Evolutionary conservation across 2,329 filamentous ascomycete genomes (phyloP).

Genomic region (Thyridium curvatum): DNA sequence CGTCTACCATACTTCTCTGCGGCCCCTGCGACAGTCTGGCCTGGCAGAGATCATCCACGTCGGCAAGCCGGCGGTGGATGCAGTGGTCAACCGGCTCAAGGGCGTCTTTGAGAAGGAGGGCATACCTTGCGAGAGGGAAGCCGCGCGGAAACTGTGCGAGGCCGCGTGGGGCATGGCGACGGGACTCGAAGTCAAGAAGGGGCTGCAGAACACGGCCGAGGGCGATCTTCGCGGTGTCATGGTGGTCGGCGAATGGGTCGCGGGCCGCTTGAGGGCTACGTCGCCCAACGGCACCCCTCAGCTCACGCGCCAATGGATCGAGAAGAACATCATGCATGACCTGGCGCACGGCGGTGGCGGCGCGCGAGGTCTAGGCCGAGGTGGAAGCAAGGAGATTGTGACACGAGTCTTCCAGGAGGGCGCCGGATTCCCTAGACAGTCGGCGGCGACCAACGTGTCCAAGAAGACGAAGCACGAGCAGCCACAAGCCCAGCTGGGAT

Average conservation of each 20-base stretch:
- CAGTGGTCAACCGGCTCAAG: slow-evolving; percentile 76
- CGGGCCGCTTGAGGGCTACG: slow-evolving; percentile 56
- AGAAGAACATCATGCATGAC: slow-evolving; percentile 62
- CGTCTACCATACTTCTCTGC: slow-evolving; percentile 83
- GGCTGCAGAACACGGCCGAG: slow-evolving; percentile 61
- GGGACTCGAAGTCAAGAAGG: slow-evolving; percentile 62
- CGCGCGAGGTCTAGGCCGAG: slow-evolving; percentile 64
- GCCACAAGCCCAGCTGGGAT: slow-evolving; percentile 56
- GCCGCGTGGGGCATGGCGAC: slow-evolving; percentile 73
- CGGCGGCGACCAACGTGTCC: slow-evolving; percentile 18
- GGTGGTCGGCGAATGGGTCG: slow-evolving; percentile 85
- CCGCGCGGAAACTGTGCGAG: slow-evolving; percentile 77
- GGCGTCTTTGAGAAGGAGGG: slow-evolving; percentile 83
- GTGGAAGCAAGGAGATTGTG: slow-evolving; percentile 68
- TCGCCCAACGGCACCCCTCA: slow-evolving; percentile 28
- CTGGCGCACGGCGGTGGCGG: slow-evolving; percentile 66
- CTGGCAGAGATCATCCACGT: slow-evolving; percentile 89
- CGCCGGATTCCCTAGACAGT: slow-evolving; percentile 65
- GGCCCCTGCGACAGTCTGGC: slow-evolving; percentile 76
- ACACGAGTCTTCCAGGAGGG: slow-evolving; percentile 73
- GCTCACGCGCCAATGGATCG: slow-evolving; percentile 71
- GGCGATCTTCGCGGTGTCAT: slow-evolving; percentile 76
- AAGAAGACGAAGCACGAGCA: slow-evolving; percentile 46
- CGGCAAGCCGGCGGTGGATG: slow-evolving; percentile 80
- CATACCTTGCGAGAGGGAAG: slow-evolving; percentile 82